These are phyloP conservation scores for Aethionema arabicum DNA, from an alignment of 345 rosid species.

Conservation along the genomic window DNA sequence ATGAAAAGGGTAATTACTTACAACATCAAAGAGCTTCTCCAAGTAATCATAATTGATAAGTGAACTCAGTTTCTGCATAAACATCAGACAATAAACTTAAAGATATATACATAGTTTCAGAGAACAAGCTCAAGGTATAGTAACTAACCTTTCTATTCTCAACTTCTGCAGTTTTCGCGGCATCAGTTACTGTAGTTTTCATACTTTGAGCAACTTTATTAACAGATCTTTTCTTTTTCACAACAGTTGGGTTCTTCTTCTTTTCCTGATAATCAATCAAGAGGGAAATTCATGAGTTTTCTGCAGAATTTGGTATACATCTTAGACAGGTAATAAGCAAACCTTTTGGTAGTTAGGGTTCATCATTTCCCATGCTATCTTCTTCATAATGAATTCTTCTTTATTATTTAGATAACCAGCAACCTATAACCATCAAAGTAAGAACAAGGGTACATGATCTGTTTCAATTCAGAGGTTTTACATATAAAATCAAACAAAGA, in stretches of 20 bases:
- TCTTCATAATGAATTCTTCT: slow-evolving; percentile 24
- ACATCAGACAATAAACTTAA: slow-evolving; percentile 5
- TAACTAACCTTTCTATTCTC: slow-evolving; percentile 29
- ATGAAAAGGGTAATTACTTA: slow-evolving; percentile 16
- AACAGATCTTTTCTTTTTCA: slow-evolving; percentile 32
- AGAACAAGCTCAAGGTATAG: slow-evolving; percentile 7
- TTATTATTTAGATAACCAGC: slow-evolving; percentile 21
- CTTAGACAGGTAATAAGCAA: not conserved
- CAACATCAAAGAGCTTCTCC: slow-evolving; percentile 37
- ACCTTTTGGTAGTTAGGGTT: slow-evolving; percentile 37
- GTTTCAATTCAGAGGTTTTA: not conserved
- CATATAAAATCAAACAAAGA: slow-evolving; percentile 7
- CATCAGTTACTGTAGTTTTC: slow-evolving; percentile 12
- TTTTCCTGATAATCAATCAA: slow-evolving; percentile 26
- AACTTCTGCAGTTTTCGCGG: slow-evolving; percentile 22
- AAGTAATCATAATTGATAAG: slow-evolving; percentile 31
- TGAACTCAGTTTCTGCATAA: slow-evolving; percentile 28
- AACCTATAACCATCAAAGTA: slow-evolving; percentile 30
- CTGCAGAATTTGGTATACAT: not conserved
- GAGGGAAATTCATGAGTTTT: not conserved
- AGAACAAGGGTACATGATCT: not conserved
- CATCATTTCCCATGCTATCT: slow-evolving; percentile 39
- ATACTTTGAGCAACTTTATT: slow-evolving; percentile 27
- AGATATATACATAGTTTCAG: slow-evolving; percentile 6
- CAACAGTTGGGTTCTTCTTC: slow-evolving; percentile 17